A percentile compares a stretch with the other conserved stretches of the same genome.
Conservation (phyloP, 2,329 filamentous ascomycete species). For the Fusarium domesticum region DNA sequence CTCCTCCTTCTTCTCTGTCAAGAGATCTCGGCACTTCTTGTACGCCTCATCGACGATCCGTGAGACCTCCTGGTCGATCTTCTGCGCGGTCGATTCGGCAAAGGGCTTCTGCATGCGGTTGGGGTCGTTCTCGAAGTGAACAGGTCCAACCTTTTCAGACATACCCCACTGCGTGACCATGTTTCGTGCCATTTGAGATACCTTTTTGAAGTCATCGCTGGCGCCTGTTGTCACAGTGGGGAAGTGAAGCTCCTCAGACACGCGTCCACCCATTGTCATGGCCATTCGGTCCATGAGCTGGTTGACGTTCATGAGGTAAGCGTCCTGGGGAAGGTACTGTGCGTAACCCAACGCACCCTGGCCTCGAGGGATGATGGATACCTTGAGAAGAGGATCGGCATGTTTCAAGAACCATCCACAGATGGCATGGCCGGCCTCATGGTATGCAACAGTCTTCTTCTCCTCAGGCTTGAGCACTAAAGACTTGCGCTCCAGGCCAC, state of each 20-base stretch:
- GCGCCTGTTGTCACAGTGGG: conserved; percentile 93
- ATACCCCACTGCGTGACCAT: conserved; percentile 99
- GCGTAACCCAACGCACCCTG: conserved; percentile 93
- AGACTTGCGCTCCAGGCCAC: conserved; percentile 95
- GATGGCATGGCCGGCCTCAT: conserved; percentile 96
- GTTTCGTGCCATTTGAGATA: conserved; percentile 88
- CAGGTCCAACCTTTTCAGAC: conserved; percentile 87
- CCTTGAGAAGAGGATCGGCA: conserved; percentile 96
- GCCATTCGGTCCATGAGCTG: conserved; percentile 99
- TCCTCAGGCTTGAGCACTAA: conserved; percentile 89
- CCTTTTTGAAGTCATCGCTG: conserved; percentile 97
- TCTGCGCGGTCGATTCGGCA: conserved; percentile 87
- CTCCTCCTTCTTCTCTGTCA: conserved; percentile 82
- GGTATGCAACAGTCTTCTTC: conserved; percentile 95
- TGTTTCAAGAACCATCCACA: conserved; percentile 97
- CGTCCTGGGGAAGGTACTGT: conserved; percentile 92
- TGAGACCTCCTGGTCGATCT: conserved; percentile 88
- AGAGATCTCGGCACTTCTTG: conserved; percentile 79
- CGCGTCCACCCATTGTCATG: conserved; percentile 94
- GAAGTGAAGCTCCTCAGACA: conserved; percentile 96
- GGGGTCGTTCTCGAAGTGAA: conserved; percentile 83
- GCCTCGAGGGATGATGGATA: conserved; percentile 96
- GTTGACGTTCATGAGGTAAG: conserved; percentile 91
- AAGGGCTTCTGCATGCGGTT: conserved; percentile 91
- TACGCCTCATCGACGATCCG: conserved; percentile 92